phyloP scores from a whole-genome alignment of 371 early-diverging fungal species.

The Chytridium lagenaria region DNA sequence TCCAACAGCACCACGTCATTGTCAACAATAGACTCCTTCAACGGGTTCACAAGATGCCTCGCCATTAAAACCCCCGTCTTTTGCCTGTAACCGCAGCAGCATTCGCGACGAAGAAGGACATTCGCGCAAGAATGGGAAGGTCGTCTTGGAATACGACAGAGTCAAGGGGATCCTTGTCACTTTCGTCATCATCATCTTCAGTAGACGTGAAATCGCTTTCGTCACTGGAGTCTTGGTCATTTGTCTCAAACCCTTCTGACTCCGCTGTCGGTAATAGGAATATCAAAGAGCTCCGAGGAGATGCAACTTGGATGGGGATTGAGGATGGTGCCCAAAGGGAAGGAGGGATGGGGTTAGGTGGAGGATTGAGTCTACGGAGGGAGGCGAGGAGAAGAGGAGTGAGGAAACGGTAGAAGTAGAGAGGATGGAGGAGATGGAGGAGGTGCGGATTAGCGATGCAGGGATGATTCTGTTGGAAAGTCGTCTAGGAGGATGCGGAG shows the following conservation, averaged over 20 bases:
- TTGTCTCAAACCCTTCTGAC: no score
- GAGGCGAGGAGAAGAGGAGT: neutral
- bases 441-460: neutral
- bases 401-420: neutral
- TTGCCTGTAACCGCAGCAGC: neutral
- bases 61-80: no score
- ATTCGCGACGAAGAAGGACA: no score
- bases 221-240: no score
- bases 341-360: neutral
- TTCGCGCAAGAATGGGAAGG: no score
- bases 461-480: neutral
- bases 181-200: neutral
- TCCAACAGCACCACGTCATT: neutral
- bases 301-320: neutral
- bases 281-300: neutral
- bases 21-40: neutral
- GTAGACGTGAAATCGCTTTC: no score
- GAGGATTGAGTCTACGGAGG: neutral
- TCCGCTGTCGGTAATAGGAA: slow-evolving; percentile 13
- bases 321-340: neutral
- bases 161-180: neutral
- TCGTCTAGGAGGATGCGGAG: slow-evolving; percentile 1
- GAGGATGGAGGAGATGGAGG: slow-evolving; percentile 3
- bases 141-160: no score
- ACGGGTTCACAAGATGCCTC: no score